phyloP scores from a whole-genome alignment of 1,284 basidiomycete species.

The Ceratobasidium sp. region DNA sequence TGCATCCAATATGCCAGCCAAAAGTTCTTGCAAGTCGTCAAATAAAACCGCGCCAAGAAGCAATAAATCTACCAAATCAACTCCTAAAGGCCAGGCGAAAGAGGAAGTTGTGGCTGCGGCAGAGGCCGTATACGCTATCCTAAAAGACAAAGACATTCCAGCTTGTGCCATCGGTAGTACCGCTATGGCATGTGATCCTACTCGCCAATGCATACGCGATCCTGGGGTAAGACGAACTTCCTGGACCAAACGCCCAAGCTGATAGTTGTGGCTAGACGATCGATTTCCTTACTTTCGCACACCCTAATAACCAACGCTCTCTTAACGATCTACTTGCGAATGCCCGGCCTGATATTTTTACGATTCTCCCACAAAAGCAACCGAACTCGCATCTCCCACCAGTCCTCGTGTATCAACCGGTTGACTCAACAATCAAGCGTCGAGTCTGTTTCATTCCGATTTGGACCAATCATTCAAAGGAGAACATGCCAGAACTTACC shows the following conservation, averaged over 20 bases:
- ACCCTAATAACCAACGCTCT: background rate
- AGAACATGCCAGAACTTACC: background rate
- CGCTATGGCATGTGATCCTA: background rate
- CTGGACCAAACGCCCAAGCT: background rate
- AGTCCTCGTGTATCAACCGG: background rate
- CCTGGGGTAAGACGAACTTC: background rate
- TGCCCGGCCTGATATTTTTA: background rate
- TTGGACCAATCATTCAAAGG: background rate
- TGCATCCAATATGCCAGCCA: no score
- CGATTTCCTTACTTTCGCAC: background rate
- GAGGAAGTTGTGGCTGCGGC: background rate
- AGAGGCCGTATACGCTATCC: background rate
- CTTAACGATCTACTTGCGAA: background rate
- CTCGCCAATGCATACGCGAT: background rate
- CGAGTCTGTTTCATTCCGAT: background rate
- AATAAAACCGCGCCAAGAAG: no score
- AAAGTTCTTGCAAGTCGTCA: no score
- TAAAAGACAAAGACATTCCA: background rate
- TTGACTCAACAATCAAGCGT: no score
- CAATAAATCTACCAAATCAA: background rate
- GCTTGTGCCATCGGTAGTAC: constrained; percentile 7
- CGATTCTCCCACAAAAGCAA: background rate
- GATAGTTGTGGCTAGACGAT: background rate
- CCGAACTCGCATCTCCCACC: background rate
- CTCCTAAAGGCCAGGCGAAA: background rate